These are phyloP conservation scores for Penicillium herquei DNA, from an alignment of 495 filamentous ascomycete genomes.

Conservation along the genomic window DNA sequence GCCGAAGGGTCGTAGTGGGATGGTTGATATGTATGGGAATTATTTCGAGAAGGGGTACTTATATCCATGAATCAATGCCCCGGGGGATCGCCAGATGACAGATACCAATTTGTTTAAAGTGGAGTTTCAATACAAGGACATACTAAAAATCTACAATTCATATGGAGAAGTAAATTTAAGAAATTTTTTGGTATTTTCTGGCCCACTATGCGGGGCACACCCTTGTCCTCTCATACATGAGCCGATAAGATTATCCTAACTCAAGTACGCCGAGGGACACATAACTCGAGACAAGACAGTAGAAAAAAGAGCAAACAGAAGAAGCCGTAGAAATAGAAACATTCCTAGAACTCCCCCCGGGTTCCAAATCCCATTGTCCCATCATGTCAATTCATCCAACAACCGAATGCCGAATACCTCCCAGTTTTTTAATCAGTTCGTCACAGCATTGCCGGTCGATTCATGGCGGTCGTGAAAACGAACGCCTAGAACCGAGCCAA, in stretches of 20 bases:
- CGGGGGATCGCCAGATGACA: background rate
- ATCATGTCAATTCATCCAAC: conserved; percentile 2
- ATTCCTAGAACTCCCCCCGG: background rate
- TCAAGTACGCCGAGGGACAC: conserved; percentile 21
- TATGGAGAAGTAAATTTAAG: conserved; percentile 1
- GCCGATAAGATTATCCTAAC: conserved; percentile 13
- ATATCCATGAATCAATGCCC: conserved; percentile 37
- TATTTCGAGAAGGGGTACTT: conserved; percentile 54
- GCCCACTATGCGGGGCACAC: conserved; percentile 6
- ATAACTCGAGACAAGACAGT: conserved; percentile 14
- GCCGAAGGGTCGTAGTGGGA: conserved; percentile 41
- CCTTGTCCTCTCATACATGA: conserved; percentile 18
- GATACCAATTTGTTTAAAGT: background rate
- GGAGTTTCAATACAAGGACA: background rate
- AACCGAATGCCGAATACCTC: conserved; percentile 1
- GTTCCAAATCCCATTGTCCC: background rate
- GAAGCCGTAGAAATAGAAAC: background rate
- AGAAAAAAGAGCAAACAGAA: background rate
- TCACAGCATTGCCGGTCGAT: conserved; percentile 17
- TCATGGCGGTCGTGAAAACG: background rate
- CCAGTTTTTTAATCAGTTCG: conserved; percentile 15
- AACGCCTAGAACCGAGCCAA: background rate
- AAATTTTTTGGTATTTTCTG: conserved; percentile 18
- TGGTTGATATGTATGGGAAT: conserved; percentile 54
- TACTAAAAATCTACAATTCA: background rate